Evolutionary conservation across 441 rosid genomes (phyloP), one percentile per base, ranked within the genome.

Genomic region (Brassica balearica): DNA sequence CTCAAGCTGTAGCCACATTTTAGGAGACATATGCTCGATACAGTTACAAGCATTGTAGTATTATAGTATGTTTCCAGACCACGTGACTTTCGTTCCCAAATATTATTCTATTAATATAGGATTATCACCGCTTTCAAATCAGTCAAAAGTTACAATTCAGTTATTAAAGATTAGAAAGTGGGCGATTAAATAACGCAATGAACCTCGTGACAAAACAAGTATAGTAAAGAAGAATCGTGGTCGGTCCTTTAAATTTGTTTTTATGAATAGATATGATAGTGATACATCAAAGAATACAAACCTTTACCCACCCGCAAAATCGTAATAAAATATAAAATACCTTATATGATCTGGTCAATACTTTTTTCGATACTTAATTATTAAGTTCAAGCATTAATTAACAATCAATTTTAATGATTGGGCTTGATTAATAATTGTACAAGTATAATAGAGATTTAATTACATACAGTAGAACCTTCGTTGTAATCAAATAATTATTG

Each of bases 401-500:
- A 69, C 65, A 22, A 62, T 56, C 61, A 56, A 22, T n/a, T 11
- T 68, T 27, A 15, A 69, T 48, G 48, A 22, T 36, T 53, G 12
- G 10, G 12, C 5, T 70, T 70, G 75, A 64, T 62, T 22, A 55
- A 77, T 64, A 25, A 64, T 22, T 72, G 43, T 32, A 9, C 38
- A 68, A 29, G 34, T 29, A 29, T 29, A 29, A 29, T 29, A 29
- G 34, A 29, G 34, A 29, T 29, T 29, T 29, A 29, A 29, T 29
- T 29, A 29, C 34, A 29, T 29, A 29, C 34, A 29, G 5, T 29
- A 29, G 34, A 29, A 29, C 34, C 34, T 29, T 29, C 34, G 34
- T 29, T 29, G 34, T 29, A 29, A 29, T 29, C 34, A 29, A 29
- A 29, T 29, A 29, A 29, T 29, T 29, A 29, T 29, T 29, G 34